Evolutionary conservation across 495 filamentous ascomycete genomes (phyloP).

Genomic region (Penicillium coprophilum): DNA sequence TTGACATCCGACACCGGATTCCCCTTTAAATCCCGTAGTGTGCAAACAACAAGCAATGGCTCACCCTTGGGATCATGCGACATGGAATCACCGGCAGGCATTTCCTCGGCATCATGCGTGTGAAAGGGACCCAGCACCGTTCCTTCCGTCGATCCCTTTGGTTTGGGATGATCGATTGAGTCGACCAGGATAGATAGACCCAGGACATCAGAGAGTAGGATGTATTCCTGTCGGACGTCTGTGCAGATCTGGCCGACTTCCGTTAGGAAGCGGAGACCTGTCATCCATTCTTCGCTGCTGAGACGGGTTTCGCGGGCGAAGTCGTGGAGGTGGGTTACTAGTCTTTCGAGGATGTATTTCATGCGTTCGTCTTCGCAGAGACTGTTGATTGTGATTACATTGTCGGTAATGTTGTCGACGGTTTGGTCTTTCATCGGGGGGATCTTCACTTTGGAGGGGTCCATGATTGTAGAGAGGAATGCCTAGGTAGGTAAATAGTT

Average conservation of each 20-base stretch:
- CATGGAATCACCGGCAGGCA: conserved; percentile 65
- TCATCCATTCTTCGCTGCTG: conserved; percentile 79
- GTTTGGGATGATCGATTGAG: conserved; percentile 89
- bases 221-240: conserved; percentile 84
- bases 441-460: conserved; percentile 51
- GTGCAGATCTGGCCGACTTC: conserved; percentile 70
- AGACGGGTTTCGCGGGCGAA: conserved; percentile 79
- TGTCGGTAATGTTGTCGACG: conserved; percentile 80
- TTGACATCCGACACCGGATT: conserved; percentile 67
- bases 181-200: conserved; percentile 89
- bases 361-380: conserved; percentile 63
- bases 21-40: conserved; percentile 65
- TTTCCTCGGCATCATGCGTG: conserved; percentile 76
- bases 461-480: conserved; percentile 37
- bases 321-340: conserved; percentile 80
- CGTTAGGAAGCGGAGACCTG: conserved; percentile 67
- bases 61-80: conserved; percentile 59
- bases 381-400: conserved; percentile 72
- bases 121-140: conserved; percentile 93
- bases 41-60: conserved; percentile 76
- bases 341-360: conserved; percentile 68
- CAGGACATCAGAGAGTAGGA: conserved; percentile 88
- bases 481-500: neutral
- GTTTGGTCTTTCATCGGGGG: conserved; percentile 71
- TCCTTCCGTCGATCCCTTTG: conserved; percentile 71